Conservation (phyloP, 2,329 filamentous ascomycete genomes). For the Ampelomyces quisqualis region DNA sequence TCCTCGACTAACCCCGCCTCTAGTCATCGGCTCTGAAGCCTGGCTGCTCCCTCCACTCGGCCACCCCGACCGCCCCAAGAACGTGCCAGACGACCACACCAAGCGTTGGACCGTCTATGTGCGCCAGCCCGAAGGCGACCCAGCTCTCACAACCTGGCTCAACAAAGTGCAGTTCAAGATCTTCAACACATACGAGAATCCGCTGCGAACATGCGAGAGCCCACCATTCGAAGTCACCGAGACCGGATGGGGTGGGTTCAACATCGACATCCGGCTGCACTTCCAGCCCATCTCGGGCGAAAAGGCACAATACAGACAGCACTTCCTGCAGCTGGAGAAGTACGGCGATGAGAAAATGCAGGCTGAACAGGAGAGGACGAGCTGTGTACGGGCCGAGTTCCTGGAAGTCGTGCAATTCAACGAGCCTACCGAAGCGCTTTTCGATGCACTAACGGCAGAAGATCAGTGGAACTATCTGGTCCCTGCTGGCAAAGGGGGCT, state of each 20-base stretch:
- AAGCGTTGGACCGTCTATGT: slow-evolving; percentile 97
- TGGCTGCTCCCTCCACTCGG: slow-evolving; percentile 67
- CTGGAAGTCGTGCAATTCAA: slow-evolving; percentile 98
- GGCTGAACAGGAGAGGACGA: slow-evolving; percentile 57
- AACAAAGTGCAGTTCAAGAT: slow-evolving; percentile 98
- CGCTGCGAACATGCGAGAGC: slow-evolving; percentile 72
- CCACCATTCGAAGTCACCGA: slow-evolving; percentile 83
- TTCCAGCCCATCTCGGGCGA: slow-evolving; percentile 85
- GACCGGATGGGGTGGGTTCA: slow-evolving; percentile 98
- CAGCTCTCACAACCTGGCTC: slow-evolving; percentile 90
- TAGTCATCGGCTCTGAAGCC: slow-evolving; percentile 54
- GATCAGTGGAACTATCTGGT: slow-evolving; percentile 56
- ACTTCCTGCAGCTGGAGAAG: slow-evolving; percentile 86
- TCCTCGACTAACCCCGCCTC: slow-evolving; percentile 9
- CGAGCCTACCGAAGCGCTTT: slow-evolving; percentile 91
- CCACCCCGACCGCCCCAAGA: slow-evolving; percentile 61
- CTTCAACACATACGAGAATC: slow-evolving; percentile 93
- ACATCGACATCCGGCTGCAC: slow-evolving; percentile 92
- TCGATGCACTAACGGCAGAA: slow-evolving; percentile 78
- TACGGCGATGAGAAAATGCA: slow-evolving; percentile 71
- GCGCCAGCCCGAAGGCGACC: slow-evolving; percentile 79
- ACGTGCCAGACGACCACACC: slow-evolving; percentile 85
- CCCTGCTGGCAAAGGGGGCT: slow-evolving; percentile 45
- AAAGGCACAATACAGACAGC: slow-evolving; percentile 94
- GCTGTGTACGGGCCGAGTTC: slow-evolving; percentile 71